These are phyloP conservation scores for Camelina sativa DNA, from an alignment of 345 rosid species.

Conservation along the genomic window DNA sequence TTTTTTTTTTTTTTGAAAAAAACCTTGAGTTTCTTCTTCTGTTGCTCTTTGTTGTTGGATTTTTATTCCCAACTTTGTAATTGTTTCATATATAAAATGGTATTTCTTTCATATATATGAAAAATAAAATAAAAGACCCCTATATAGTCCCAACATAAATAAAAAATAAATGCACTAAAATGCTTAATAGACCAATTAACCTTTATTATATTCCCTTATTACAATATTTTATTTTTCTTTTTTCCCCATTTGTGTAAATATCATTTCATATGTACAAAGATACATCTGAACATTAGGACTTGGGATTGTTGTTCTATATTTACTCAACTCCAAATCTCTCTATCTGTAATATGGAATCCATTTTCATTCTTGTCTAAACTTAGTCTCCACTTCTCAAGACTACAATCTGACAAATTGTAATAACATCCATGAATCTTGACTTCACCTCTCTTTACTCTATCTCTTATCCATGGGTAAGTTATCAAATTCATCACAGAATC, in stretches of 20 bases:
- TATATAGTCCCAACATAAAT: no score
- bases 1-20: no score
- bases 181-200: no score
- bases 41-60: no score
- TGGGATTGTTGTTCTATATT: not conserved
- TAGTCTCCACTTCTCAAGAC: conserved; percentile 65
- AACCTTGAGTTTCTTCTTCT: no score
- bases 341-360: conserved; percentile 39
- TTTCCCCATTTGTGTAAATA: not conserved
- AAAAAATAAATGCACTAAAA: no score
- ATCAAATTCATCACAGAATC: conserved; percentile 64
- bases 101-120: no score
- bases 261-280: conserved; percentile 28
- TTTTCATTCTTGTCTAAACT: conserved; percentile 45
- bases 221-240: no score
- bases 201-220: no score
- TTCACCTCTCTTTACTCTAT: conserved; percentile 51
- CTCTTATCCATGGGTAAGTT: conserved; percentile 77
- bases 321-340: conserved; percentile 40
- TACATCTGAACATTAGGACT: conserved; percentile 3
- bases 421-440: conserved; percentile 68
- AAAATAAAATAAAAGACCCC: no score
- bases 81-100: no score
- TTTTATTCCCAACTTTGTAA: no score
- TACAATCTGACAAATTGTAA: conserved; percentile 63